These are phyloP conservation scores for Herpetospermum pedunculosum DNA, from an alignment of 306 rosid genomes.

Conservation along the genomic window DNA sequence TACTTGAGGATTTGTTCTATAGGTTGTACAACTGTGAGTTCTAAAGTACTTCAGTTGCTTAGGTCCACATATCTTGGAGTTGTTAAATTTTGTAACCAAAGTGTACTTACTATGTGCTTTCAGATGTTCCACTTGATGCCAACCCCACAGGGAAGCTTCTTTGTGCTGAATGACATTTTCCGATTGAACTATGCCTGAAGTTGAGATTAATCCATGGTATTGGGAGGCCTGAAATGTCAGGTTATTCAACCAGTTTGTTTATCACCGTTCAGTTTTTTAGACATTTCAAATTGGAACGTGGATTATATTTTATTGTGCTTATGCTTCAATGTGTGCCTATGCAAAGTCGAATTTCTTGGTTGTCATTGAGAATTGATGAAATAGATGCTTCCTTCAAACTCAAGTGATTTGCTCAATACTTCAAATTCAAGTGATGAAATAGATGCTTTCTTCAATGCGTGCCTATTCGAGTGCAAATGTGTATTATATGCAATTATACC, in stretches of 20 bases:
- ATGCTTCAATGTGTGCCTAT: constrained; percentile 10
- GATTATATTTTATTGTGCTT: background rate
- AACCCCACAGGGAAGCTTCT: constrained; percentile 76
- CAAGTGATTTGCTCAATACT: constrained; percentile 1
- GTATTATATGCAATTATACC: background rate
- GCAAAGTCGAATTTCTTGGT: background rate
- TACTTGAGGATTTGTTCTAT: background rate
- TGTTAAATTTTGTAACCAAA: background rate
- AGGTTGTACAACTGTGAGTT: background rate
- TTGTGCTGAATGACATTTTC: constrained; percentile 82
- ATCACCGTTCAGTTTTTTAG: constrained; percentile 4
- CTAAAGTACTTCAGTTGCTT: background rate
- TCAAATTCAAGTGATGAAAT: background rate
- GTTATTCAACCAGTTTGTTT: background rate
- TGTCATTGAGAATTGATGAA: constrained; percentile 1
- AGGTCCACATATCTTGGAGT: background rate
- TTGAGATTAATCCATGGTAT: background rate
- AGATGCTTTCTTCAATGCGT: background rate
- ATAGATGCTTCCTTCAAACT: background rate
- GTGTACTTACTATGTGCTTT: background rate
- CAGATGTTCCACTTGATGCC: constrained; percentile 99
- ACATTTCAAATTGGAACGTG: background rate
- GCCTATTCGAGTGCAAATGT: background rate
- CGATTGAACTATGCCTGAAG: constrained; percentile 90
- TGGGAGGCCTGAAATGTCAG: background rate